phyloP scores from a whole-genome alignment of 495 filamentous ascomycete species.

The Penicillium coprophilum region DNA sequence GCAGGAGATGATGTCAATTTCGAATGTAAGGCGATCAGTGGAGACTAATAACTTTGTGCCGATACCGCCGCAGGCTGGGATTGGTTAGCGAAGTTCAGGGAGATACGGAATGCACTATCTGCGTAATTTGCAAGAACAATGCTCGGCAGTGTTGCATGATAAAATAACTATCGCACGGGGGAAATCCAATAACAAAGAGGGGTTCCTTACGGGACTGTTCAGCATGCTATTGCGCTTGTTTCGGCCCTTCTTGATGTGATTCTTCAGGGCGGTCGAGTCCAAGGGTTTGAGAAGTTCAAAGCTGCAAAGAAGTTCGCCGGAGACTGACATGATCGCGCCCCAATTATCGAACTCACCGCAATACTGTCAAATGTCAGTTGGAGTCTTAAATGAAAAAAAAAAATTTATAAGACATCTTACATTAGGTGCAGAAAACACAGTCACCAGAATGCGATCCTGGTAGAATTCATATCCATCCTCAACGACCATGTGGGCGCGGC shows the following conservation, averaged over 20 bases:
- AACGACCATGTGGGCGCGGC: slow-evolving; percentile 98
- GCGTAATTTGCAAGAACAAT: neutral
- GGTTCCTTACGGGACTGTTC: slow-evolving; percentile 78
- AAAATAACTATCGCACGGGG: slow-evolving; percentile 30
- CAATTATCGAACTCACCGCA: slow-evolving; percentile 99
- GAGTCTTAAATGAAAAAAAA: slow-evolving; percentile 12
- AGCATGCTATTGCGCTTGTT: slow-evolving; percentile 89
- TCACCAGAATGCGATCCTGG: slow-evolving; percentile 91
- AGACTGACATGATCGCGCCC: slow-evolving; percentile 98
- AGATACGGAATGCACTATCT: neutral
- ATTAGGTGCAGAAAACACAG: slow-evolving; percentile 96
- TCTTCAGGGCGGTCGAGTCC: slow-evolving; percentile 96
- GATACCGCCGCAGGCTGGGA: slow-evolving; percentile 47
- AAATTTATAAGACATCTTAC: slow-evolving; percentile 59
- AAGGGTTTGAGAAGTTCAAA: slow-evolving; percentile 96
- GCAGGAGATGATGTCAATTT: slow-evolving; percentile 19
- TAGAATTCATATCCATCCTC: slow-evolving; percentile 99
- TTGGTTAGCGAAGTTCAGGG: slow-evolving; percentile 24
- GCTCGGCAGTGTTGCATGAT: slow-evolving; percentile 32
- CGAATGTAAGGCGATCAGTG: slow-evolving; percentile 22
- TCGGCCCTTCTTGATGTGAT: slow-evolving; percentile 96
- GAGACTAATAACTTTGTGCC: slow-evolving; percentile 48
- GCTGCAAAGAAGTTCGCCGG: slow-evolving; percentile 87
- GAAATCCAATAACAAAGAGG: slow-evolving; percentile 23
- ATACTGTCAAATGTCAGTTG: slow-evolving; percentile 60